Conservation (phyloP, 2,329 filamentous ascomycete species). For the Rutstroemia sp. region DNA sequence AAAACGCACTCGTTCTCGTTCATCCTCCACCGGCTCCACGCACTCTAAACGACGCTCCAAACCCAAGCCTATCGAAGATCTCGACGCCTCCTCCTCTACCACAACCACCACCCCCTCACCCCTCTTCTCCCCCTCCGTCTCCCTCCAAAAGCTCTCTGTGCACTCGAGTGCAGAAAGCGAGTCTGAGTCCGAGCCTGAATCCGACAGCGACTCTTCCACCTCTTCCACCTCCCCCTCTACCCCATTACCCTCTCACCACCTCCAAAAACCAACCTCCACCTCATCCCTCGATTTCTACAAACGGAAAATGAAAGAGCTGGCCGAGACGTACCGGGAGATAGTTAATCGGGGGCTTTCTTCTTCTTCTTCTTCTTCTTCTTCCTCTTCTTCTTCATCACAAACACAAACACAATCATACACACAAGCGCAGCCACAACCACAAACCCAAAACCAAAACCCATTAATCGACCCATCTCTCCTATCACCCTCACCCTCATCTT, state of each 20-base stretch:
- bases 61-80: background rate
- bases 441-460: background rate
- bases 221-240: too few relatives aligned
- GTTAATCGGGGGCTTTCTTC: background rate
- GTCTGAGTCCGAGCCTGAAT: background rate
- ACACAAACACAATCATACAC: too few relatives aligned
- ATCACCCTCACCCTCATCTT: background rate
- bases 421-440: too few relatives aligned
- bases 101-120: background rate
- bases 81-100: background rate
- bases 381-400: too few relatives aligned
- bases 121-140: background rate
- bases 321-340: background rate
- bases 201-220: background rate
- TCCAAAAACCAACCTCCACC: background rate
- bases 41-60: background rate
- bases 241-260: background rate
- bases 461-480: too few relatives aligned
- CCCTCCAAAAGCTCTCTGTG: background rate
- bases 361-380: background rate
- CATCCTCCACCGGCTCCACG: background rate
- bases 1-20: background rate
- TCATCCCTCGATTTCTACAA: background rate
- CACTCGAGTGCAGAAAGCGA: background rate
- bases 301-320: background rate